Conservation (phyloP, 345 rosid species). For the Raphanus sativus region DNA sequence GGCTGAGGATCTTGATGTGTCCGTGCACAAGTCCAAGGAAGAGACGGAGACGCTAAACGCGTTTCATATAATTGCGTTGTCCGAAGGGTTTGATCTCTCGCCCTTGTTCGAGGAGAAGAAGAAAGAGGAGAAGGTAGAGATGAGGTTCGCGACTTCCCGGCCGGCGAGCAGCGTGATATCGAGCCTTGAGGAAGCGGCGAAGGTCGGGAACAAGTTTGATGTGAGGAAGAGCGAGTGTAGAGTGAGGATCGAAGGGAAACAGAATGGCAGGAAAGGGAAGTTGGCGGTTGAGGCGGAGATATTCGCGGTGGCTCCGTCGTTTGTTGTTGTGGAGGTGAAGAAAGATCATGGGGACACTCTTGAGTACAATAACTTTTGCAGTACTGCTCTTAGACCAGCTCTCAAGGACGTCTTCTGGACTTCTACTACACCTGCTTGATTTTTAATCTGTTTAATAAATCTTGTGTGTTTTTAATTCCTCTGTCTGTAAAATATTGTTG, state of each 20-base stretch:
- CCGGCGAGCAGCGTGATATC: slow-evolving; percentile 87
- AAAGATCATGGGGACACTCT: slow-evolving; percentile 88
- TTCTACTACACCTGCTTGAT: slow-evolving; percentile 53
- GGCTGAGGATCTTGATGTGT: slow-evolving; percentile 29
- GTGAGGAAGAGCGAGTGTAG: slow-evolving; percentile 70
- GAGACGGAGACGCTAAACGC: slow-evolving; percentile 73
- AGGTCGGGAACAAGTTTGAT: slow-evolving; percentile 53
- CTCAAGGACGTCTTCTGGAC: slow-evolving; percentile 89
- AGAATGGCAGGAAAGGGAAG: slow-evolving; percentile 84
- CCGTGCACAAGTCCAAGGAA: slow-evolving; percentile 37
- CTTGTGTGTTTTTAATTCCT: not conserved
- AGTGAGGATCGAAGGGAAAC: slow-evolving; percentile 72
- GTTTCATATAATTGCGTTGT: slow-evolving; percentile 80
- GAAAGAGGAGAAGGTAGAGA: slow-evolving; percentile 73
- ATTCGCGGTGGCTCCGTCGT: slow-evolving; percentile 72
- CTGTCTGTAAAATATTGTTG: not conserved
- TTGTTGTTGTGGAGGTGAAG: slow-evolving; percentile 84
- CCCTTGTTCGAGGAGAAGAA: slow-evolving; percentile 88
- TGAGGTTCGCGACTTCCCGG: slow-evolving; percentile 75
- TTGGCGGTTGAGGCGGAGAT: slow-evolving; percentile 75
- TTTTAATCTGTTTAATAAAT: not conserved
- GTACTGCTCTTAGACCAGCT: slow-evolving; percentile 80
- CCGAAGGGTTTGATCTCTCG: slow-evolving; percentile 85
- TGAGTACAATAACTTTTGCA: slow-evolving; percentile 88
- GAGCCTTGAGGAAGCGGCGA: slow-evolving; percentile 72